Conservation (phyloP, 768 basidiomycete species). For the Neoboletus subvelutipes region DNA sequence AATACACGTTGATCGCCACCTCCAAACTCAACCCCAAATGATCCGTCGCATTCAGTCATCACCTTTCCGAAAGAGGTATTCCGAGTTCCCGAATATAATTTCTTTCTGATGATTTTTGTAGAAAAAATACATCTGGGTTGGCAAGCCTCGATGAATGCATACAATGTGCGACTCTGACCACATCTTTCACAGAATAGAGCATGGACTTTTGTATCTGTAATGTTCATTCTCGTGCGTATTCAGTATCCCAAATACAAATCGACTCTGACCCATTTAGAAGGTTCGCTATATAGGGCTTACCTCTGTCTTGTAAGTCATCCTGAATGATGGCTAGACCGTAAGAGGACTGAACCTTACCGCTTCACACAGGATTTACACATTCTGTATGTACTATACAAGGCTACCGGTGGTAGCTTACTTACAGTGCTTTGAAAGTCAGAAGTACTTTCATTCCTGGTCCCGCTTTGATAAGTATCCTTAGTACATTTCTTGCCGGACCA, state of each 20-base stretch:
- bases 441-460: conserved; percentile 21
- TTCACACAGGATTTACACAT: not conserved
- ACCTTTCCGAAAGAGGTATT: conserved; percentile 19
- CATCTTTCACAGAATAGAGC: too few species aligned
- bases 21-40: not conserved
- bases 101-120: not conserved
- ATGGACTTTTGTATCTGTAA: too few species aligned
- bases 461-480: conserved; percentile 1
- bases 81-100: too few species aligned
- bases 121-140: conserved; percentile 19
- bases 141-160: not conserved
- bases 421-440: conserved; percentile 10
- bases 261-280: conserved; percentile 10
- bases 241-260: too few species aligned
- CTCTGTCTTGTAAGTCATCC: too few species aligned
- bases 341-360: not conserved
- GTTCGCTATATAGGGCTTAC: conserved; percentile 22
- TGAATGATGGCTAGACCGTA: not conserved
- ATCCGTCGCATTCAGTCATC: conserved; percentile 8
- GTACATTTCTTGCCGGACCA: not conserved
- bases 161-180: too few species aligned
- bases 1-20: not conserved
- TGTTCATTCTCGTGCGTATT: too few species aligned
- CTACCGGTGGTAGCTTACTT: not conserved
- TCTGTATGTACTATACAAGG: conserved; percentile 6